Evolutionary conservation across 495 filamentous ascomycete species (phyloP).

Genomic region (Daldinia decipiens): DNA sequence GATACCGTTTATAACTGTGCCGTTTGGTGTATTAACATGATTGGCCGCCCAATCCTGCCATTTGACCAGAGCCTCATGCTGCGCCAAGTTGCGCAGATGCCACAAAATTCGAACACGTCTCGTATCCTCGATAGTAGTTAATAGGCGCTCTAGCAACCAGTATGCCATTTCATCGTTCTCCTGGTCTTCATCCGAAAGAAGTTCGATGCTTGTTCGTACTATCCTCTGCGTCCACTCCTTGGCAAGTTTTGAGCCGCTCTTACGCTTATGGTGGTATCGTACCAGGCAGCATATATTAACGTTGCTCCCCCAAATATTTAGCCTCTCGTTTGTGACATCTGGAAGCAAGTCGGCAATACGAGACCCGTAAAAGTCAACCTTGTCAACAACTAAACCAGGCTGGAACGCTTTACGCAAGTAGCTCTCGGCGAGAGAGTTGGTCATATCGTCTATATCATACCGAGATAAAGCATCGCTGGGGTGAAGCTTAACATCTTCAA

Average conservation of each 20-base stretch:
- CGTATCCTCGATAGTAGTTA: slow-evolving; percentile 45
- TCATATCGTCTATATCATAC: slow-evolving; percentile 32
- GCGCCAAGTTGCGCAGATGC: slow-evolving; percentile 39
- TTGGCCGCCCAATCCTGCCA: slow-evolving; percentile 54
- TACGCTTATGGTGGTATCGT: slow-evolving; percentile 46
- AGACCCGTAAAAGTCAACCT: slow-evolving; percentile 30
- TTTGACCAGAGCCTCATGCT: slow-evolving; percentile 22
- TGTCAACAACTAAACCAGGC: slow-evolving; percentile 26
- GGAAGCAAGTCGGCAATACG: slow-evolving; percentile 38
- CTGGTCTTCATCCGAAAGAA: slow-evolving; percentile 57
- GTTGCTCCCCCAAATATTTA: slow-evolving; percentile 27
- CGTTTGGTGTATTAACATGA: slow-evolving; percentile 23
- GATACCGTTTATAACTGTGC: too few species aligned
- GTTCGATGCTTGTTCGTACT: slow-evolving; percentile 52
- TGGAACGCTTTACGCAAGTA: slow-evolving; percentile 43
- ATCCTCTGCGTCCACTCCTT: slow-evolving; percentile 45
- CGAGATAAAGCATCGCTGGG: slow-evolving; percentile 38
- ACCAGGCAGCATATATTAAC: slow-evolving; percentile 38
- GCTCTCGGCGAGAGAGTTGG: slow-evolving; percentile 29
- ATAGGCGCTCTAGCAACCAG: slow-evolving; percentile 43
- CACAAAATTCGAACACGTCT: slow-evolving; percentile 39
- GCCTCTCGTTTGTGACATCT: slow-evolving; percentile 18
- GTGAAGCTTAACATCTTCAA: slow-evolving; percentile 32
- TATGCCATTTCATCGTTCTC: slow-evolving; percentile 57
- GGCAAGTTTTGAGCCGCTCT: slow-evolving; percentile 42